Evolutionary conservation across 78 protist species (phyloP), one percentile per base, ranked within the genome.

Genomic region (Guillardia theta): DNA sequence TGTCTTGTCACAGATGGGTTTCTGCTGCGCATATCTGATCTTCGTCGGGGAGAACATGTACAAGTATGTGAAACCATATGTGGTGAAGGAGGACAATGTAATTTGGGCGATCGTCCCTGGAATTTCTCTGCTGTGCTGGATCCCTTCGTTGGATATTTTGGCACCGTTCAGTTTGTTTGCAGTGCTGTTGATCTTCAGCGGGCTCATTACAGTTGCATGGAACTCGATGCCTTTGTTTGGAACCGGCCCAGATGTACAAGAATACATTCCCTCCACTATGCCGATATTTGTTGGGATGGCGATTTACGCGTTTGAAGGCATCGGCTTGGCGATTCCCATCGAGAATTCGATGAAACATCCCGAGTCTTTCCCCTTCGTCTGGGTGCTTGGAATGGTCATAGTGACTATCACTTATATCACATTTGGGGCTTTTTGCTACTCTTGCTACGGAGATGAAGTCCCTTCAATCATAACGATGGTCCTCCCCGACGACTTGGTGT

Each of bases 281-380:
- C 90, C 90, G 43, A 80, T 80, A 24, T 80, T 37, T 18, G 22
- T 80, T 10, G 90, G 90, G 43, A 80, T 80, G 90, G 90, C 90
- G 44, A 80, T 80, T 12, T 80, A 80, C 33, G 10, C 90, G 37
- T 80, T 80, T 33, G 90, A 80, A 30, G 90, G 90, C 90, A 44
- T 80, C 45, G 90, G 90, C 48, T 21, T 43, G 37, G 90, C 90
- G 1, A 24, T 80, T 19, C 45, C 90, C 46, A 80, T 80, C 90
- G 53, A 80, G 50, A 76, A n/a, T 27, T 76, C 87, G 39, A 58
- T 58, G 70, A 24, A 33, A 43, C 83, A 24, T 12, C 83, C 83
- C 6, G 83, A 70, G 5, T 12, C 27, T 22, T 70, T 70, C 41
- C 33, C 33, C n/a, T 70, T 70, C 45, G 83, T 70, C 36, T 70